Evolutionary conservation across 192 early-diverging fungal species (phyloP).

Genomic region (Linnemannia elongata): DNA sequence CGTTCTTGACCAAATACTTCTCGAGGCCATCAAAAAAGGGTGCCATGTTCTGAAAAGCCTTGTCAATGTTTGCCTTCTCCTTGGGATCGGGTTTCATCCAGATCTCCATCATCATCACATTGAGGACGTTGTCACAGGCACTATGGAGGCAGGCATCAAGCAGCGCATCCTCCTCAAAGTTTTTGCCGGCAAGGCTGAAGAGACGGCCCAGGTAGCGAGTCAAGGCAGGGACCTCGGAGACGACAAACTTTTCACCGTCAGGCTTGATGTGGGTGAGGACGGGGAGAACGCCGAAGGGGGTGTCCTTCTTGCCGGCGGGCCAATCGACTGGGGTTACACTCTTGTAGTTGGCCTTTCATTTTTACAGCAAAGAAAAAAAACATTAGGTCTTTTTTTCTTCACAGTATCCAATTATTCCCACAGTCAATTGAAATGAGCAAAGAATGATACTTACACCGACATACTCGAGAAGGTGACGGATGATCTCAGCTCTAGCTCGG

Average conservation of each 20-base stretch:
- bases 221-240: constrained; percentile 25
- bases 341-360: constrained; percentile 33
- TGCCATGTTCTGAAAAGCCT: constrained; percentile 18
- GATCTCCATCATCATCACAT: constrained; percentile 12
- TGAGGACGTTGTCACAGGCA: constrained; percentile 30
- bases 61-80: constrained; percentile 18
- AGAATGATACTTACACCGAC: constrained; percentile 30
- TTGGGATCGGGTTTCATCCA: constrained; percentile 33
- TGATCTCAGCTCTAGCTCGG: constrained; percentile 38
- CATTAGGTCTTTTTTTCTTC: neutral
- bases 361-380: neutral
- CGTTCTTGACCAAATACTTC: constrained; percentile 32
- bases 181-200: constrained; percentile 20
- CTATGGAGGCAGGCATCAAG: constrained; percentile 25
- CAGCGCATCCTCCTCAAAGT: constrained; percentile 30
- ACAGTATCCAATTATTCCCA: no score
- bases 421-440: neutral
- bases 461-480: constrained; percentile 37
- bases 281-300: constrained; percentile 43
- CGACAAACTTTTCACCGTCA: constrained; percentile 15
- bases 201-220: constrained; percentile 32
- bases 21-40: constrained; percentile 44
- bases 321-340: constrained; percentile 38
- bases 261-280: constrained; percentile 42
- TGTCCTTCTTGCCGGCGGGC: constrained; percentile 38